Conservation (phyloP, 2,329 filamentous ascomycete species). For the Aschersonia sp. region DNA sequence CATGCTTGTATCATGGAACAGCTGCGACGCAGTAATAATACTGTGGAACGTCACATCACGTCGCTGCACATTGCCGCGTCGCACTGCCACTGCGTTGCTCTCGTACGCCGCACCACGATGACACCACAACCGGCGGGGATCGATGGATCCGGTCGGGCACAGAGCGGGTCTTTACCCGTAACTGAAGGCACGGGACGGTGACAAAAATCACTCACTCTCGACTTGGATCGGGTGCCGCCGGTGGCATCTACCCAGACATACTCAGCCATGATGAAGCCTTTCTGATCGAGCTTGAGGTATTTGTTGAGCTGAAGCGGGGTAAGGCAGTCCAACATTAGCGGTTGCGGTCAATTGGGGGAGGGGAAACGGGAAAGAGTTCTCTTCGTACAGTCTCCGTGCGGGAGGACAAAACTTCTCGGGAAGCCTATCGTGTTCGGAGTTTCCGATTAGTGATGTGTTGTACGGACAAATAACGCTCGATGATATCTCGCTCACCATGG, state of each 20-base stretch:
- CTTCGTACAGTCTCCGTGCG: constrained; percentile 19
- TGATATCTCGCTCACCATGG: constrained; percentile 8
- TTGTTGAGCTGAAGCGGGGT: constrained; percentile 58
- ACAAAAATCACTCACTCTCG: constrained; percentile 55
- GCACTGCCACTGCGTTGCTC: too few relatives aligned
- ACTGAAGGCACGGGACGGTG: background rate
- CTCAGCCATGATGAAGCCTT: constrained; percentile 79
- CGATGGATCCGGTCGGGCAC: background rate
- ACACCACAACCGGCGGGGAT: background rate
- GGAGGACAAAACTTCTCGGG: constrained; percentile 13
- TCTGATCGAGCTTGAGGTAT: constrained; percentile 83
- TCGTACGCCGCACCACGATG: too few relatives aligned
- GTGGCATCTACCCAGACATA: constrained; percentile 89
- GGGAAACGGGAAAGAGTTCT: background rate
- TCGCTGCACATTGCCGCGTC: too few relatives aligned
- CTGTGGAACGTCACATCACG: too few relatives aligned
- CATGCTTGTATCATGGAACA: background rate
- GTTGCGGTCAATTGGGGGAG: background rate
- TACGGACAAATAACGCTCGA: background rate
- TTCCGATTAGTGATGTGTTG: background rate
- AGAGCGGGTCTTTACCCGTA: background rate
- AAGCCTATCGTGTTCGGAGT: constrained; percentile 9
- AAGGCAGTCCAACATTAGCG: background rate
- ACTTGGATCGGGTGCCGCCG: constrained; percentile 84
- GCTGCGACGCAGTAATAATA: too few relatives aligned